Evolutionary conservation across 495 filamentous ascomycete species (phyloP).

Genomic region (Aspergillus affinis): DNA sequence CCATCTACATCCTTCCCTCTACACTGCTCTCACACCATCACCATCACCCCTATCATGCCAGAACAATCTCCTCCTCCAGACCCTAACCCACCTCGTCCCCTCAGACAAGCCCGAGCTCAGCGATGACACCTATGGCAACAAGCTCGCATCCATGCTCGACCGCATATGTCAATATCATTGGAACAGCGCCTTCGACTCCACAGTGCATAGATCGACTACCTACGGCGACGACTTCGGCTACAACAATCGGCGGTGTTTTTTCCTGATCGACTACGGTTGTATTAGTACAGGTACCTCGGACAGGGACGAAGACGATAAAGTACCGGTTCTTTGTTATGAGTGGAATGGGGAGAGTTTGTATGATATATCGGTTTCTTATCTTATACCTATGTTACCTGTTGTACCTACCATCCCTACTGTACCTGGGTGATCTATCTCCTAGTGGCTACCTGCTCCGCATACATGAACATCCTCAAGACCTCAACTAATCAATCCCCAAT

Average conservation of each 20-base stretch:
- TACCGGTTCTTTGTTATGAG: slow-evolving; percentile 12
- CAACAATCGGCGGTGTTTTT: slow-evolving; percentile 13
- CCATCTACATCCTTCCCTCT: too few relatives aligned
- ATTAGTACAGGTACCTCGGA: too few relatives aligned
- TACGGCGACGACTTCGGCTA: slow-evolving; percentile 12
- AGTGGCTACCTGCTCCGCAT: too few relatives aligned
- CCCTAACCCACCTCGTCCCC: slow-evolving; percentile 7
- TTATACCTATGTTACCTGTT: too few relatives aligned
- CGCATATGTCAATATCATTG: slow-evolving; percentile 8
- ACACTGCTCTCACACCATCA: too few relatives aligned
- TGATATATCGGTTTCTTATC: too few relatives aligned
- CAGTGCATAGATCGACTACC: slow-evolving; percentile 1
- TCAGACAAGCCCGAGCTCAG: not conserved
- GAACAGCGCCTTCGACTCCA: slow-evolving; percentile 6
- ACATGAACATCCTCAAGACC: too few relatives aligned
- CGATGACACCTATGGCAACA: not conserved
- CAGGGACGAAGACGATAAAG: slow-evolving; percentile 8
- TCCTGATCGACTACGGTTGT: slow-evolving; percentile 10
- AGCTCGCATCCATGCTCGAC: not conserved
- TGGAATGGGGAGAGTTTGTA: slow-evolving; percentile 12
- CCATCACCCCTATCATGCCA: too few relatives aligned
- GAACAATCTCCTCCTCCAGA: slow-evolving; percentile 7
- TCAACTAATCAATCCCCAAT: too few relatives aligned
- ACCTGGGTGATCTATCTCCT: too few relatives aligned
- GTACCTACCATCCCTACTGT: too few relatives aligned